A percentile compares a stretch with the other conserved stretches of the same genome.
These are phyloP conservation scores for Penicillium macrosclerotiorum DNA, from an alignment of 495 filamentous ascomycete genomes.

Conservation along the genomic window DNA sequence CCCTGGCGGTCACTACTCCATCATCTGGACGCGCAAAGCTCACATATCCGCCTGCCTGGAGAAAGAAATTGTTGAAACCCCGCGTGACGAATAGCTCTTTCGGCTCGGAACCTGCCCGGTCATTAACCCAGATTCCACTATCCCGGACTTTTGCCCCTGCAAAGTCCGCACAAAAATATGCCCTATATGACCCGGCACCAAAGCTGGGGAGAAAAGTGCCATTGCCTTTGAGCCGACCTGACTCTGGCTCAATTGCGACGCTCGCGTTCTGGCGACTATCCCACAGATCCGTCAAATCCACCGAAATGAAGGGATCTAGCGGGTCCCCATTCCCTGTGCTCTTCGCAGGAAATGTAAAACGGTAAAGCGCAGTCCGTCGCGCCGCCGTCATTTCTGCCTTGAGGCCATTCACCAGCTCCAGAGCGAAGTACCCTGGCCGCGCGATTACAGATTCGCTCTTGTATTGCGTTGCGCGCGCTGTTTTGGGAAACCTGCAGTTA, in stretches of 20 bases:
- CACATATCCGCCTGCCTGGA: constrained; percentile 66
- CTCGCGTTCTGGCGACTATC: constrained; percentile 62
- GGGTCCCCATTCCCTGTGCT: constrained; percentile 37
- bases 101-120: constrained; percentile 53
- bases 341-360: constrained; percentile 61
- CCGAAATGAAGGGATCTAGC: constrained; percentile 55
- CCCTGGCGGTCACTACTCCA: constrained; percentile 55
- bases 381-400: constrained; percentile 67
- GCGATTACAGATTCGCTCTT: constrained; percentile 55
- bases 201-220: constrained; percentile 70
- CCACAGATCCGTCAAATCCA: constrained; percentile 67
- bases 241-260: constrained; percentile 54
- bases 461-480: constrained; percentile 41
- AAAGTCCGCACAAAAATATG: constrained; percentile 74
- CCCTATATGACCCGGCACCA: constrained; percentile 58
- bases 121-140: constrained; percentile 65
- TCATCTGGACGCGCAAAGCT: constrained; percentile 47
- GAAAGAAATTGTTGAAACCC: constrained; percentile 56
- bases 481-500: constrained; percentile 59
- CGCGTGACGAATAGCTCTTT: constrained; percentile 56
- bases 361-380: constrained; percentile 64
- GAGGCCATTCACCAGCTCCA: constrained; percentile 58
- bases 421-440: constrained; percentile 64
- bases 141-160: constrained; percentile 54
- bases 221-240: constrained; percentile 63